phyloP scores from a whole-genome alignment of 163 green algal species.

The Picocystis sp. region DNA sequence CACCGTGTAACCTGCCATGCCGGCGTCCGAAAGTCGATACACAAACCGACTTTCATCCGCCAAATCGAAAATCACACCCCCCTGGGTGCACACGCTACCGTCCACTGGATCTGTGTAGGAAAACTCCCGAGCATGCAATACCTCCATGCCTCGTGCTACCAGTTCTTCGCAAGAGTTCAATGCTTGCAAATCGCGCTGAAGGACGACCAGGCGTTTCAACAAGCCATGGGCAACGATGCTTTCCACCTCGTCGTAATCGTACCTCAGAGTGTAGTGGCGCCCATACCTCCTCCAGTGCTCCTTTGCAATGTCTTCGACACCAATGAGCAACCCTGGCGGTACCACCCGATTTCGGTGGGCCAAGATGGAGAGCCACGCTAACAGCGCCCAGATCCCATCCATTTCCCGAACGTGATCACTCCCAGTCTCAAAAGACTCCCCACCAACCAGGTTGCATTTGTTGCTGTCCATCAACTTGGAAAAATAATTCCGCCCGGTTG shows the following conservation, averaged over 20 bases:
- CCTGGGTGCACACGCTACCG: conserved; percentile 2
- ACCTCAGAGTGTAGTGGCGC: conserved; percentile 25
- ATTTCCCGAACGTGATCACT: conserved; percentile 33
- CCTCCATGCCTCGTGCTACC: not conserved
- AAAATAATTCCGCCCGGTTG: conserved; percentile 37
- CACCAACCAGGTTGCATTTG: conserved; percentile 24
- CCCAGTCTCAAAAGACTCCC: conserved; percentile 30
- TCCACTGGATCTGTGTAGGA: conserved; percentile 6
- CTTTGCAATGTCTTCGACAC: conserved; percentile 22
- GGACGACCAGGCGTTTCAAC: conserved; percentile 2
- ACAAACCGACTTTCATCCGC: conserved; percentile 3
- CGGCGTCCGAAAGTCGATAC: conserved; percentile 1
- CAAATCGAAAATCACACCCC: conserved; percentile 4
- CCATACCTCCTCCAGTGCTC: conserved; percentile 26
- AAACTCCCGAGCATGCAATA: conserved; percentile 3
- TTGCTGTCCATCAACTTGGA: conserved; percentile 30
- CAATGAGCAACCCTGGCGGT: conserved; percentile 8
- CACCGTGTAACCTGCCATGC: not conserved
- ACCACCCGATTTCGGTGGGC: conserved; percentile 17
- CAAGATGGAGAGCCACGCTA: conserved; percentile 29
- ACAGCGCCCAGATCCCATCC: conserved; percentile 33
- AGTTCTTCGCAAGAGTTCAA: not conserved
- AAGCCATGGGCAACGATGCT: not conserved
- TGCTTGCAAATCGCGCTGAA: not conserved
- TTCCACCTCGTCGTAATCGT: conserved; percentile 22